Conservation (phyloP, 2,329 filamentous ascomycete species). For the Fusarium aywerte region DNA sequence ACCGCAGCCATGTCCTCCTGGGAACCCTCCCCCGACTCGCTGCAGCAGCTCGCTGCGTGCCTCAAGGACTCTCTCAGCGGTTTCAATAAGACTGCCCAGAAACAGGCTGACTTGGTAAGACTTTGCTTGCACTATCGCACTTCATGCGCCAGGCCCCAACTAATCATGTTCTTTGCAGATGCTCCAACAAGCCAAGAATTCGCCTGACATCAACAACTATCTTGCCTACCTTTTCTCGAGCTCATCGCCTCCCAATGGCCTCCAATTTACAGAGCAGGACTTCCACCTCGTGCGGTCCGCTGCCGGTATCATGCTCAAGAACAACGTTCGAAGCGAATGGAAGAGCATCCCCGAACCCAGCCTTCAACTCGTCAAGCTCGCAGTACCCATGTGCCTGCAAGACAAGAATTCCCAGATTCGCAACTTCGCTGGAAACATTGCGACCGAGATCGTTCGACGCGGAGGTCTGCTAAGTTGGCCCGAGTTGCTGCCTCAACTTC, state of each 20-base stretch:
- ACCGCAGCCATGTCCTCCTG: constrained; percentile 79
- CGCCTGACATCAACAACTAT: constrained; percentile 97
- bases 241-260: constrained; percentile 67
- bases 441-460: constrained; percentile 87
- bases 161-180: constrained; percentile 68
- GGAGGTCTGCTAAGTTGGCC: constrained; percentile 93
- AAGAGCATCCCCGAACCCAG: constrained; percentile 79
- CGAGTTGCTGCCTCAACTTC: constrained; percentile 83
- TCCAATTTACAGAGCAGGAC: constrained; percentile 68
- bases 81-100: constrained; percentile 81
- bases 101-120: constrained; percentile 87
- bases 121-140: constrained; percentile 14
- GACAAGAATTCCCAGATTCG: constrained; percentile 86
- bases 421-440: constrained; percentile 90
- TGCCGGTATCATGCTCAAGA: constrained; percentile 95
- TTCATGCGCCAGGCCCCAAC: constrained; percentile 23
- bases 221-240: constrained; percentile 90
- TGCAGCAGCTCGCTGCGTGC: constrained; percentile 88
- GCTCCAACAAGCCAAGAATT: constrained; percentile 87
- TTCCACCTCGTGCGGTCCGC: constrained; percentile 84
- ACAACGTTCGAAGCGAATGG: constrained; percentile 82
- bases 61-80: constrained; percentile 92
- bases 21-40: constrained; percentile 88
- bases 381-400: constrained; percentile 81
- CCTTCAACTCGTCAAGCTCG: constrained; percentile 80